Base-by-base conservation (phyloP, 257 asterid species). In the Solanum lycopersicoides region DNA sequence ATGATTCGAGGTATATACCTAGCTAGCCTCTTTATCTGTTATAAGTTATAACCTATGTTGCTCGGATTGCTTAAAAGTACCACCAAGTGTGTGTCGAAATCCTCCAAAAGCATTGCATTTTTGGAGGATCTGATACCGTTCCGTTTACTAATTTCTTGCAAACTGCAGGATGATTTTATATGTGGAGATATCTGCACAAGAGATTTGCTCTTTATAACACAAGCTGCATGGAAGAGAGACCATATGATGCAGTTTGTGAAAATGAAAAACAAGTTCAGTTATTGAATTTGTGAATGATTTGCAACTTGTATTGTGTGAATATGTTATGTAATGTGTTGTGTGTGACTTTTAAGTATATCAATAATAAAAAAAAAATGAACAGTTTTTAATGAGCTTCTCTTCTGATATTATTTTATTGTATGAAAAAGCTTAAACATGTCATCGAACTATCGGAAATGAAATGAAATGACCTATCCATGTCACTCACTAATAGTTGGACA, bases 1-100 rank as follows among this genome's bases (percentile, higher is more conserved):
- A 50, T 89, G 90, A 92, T 80, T 16, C 13, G 5, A 91, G 94
- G 94, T 92, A 56, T 56, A 56, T 20, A 59, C 68, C 44, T 83
- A 75, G 23, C 39, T 83, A 77, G 28, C 15, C 65, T 45, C 16
- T 23, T 25, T 16, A 12, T 23, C 44, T 71, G 34, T 8, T 34
- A 16, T 71, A 34, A 68, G 34, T 8, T 34, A 16, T 71, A 34
- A 68, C 74, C n/a, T 8, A 71, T 71, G 77, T 10, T 32, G 7
- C 42, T 71, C 77, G 12, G 42, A 71, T 32, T 32, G 42, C 32
- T 32, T 16, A 71, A 68, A 12, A 28, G 37, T 20, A 59, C 41
- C 7, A 3, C 21, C 39, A 13, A 28, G 11, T 69, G 23, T 35
- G 10, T 71, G 37, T 68, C 5, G 1, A 6, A 59, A 68, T 66